Base-by-base conservation (phyloP, 1,284 basidiomycete genomes). In the Ganoderma leucocontextum region DNA sequence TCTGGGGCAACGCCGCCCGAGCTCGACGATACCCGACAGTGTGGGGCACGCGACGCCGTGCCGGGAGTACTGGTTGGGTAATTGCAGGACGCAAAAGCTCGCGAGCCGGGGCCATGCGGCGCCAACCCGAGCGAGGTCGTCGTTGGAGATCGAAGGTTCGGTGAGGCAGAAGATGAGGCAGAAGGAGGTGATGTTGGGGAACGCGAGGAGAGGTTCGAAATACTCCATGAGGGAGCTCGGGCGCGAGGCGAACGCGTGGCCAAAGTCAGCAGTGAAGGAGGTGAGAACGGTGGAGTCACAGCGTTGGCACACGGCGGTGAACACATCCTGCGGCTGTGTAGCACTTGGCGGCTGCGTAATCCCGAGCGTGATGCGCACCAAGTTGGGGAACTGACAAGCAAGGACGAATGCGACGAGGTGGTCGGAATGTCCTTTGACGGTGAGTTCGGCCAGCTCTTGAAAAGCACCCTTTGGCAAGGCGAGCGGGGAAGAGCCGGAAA, bases 171-270 rank as follows among this genome's bases (percentile, higher is more conserved):
- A 53, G 29, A n/a, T n/a, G 13, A 53, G 22, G 5, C 33, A 7
- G 52, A 53, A 53, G 4, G 52, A 53, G 3, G n/a, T 53, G 25
- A 53, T 53, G 52, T 33, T 53, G 52, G 13, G 52, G 52, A 53
- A 33, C 52, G 52, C 52, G 2, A 53, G 52, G 29, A 53, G 10
- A 12, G 52, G 52, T 12, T 53, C 52, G 29, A 53, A 17, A 22
- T 53, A 53, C 22, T 53, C 10, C 52, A 49, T n/a, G 47, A 49
- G 47, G 8, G n/a, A 22, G 47, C 17, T 22, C 22, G 47, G 47
- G 17, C n/a, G 47, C n/a, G 6, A n/a, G n/a, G n/a, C n/a, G n/a
- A n/a, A n/a, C n/a, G n/a, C n/a, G n/a, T n/a, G n/a, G n/a, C n/a
- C n/a, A n/a, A n/a, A n/a, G n/a, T n/a, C n/a, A 9, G n/a, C 47